Evolutionary conservation across 2,329 filamentous ascomycete species (phyloP).

Genomic region (Cordyceps farinosa): DNA sequence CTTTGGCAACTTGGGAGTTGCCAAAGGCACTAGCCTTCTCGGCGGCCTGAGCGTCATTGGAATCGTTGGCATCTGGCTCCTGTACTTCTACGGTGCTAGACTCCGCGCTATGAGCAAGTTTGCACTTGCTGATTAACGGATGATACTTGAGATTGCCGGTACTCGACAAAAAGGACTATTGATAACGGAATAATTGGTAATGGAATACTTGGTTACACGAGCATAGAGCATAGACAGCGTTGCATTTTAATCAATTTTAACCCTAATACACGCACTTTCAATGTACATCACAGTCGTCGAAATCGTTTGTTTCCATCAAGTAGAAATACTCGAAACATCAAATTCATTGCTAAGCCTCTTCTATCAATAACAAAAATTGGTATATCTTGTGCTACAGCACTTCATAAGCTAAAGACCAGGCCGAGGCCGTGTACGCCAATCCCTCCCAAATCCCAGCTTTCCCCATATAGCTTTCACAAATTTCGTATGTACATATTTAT

Average conservation of each 20-base stretch:
- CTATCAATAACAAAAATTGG: neutral
- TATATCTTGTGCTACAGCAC: neutral
- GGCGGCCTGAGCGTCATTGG: slow-evolving; percentile 52
- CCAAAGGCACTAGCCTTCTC: slow-evolving; percentile 53
- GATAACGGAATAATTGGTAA: neutral
- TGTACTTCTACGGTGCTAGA: slow-evolving; percentile 55
- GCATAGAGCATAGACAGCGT: slow-evolving; percentile 5
- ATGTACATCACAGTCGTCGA: neutral
- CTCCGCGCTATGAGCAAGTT: slow-evolving; percentile 57
- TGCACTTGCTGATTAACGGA: slow-evolving; percentile 36
- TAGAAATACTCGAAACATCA: neutral
- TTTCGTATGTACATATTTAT: neutral
- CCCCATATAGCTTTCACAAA: neutral
- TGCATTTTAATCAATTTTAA: neutral
- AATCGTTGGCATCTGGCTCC: slow-evolving; percentile 55
- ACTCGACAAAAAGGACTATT: neutral
- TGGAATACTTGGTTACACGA: neutral
- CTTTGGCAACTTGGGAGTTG: slow-evolving; percentile 57
- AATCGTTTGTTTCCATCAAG: neutral
- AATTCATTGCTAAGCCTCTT: neutral
- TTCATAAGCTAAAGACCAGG: neutral
- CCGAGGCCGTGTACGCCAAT: neutral
- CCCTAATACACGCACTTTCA: neutral
- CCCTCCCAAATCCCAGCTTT: neutral
- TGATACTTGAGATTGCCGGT: neutral